These are phyloP conservation scores for Vinca minor DNA, from an alignment of 257 asterid species.

Conservation along the genomic window DNA sequence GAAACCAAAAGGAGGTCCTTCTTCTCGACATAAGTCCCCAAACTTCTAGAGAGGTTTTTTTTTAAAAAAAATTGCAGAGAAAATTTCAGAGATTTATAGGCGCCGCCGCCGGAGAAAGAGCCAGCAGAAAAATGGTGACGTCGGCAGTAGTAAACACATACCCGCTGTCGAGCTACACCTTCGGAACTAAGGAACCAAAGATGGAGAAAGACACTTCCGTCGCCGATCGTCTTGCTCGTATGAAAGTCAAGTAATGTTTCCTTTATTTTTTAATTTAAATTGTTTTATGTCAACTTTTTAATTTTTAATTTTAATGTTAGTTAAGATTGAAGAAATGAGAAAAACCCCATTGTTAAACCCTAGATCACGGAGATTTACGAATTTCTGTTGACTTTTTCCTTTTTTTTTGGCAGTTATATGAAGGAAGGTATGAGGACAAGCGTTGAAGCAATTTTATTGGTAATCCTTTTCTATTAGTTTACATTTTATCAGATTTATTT, in stretches of 20 bases:
- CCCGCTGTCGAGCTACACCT: slow-evolving; percentile 77
- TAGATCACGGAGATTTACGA: slow-evolving; percentile 7
- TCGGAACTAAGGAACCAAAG: slow-evolving; percentile 80
- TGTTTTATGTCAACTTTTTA: not conserved
- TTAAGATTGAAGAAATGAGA: slow-evolving; percentile 1
- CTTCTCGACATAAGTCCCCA: too few species aligned
- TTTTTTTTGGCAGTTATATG: slow-evolving; percentile 67
- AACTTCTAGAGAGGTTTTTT: slow-evolving; percentile 6
- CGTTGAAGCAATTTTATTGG: slow-evolving; percentile 89
- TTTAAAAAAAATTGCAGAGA: slow-evolving; percentile 4
- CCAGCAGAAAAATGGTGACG: slow-evolving; percentile 45
- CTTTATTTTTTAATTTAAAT: too few species aligned
- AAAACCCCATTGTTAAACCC: slow-evolving; percentile 41
- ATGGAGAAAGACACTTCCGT: slow-evolving; percentile 88
- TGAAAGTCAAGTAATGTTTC: slow-evolving; percentile 78
- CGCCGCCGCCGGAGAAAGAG: not conserved
- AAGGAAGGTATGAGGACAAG: slow-evolving; percentile 98
- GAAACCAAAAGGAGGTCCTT: not conserved
- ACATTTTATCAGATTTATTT: not conserved
- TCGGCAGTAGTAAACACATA: slow-evolving; percentile 63
- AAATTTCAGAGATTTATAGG: not conserved
- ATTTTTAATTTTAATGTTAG: not conserved
- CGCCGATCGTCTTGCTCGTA: slow-evolving; percentile 87
- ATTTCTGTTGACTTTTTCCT: slow-evolving; percentile 1
- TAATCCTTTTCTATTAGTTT: slow-evolving; percentile 11